A percentile compares a stretch with the other conserved stretches of the same genome.
Evolutionary conservation across 768 basidiomycete genomes (phyloP).

Genomic region (Pisolithus albus): DNA sequence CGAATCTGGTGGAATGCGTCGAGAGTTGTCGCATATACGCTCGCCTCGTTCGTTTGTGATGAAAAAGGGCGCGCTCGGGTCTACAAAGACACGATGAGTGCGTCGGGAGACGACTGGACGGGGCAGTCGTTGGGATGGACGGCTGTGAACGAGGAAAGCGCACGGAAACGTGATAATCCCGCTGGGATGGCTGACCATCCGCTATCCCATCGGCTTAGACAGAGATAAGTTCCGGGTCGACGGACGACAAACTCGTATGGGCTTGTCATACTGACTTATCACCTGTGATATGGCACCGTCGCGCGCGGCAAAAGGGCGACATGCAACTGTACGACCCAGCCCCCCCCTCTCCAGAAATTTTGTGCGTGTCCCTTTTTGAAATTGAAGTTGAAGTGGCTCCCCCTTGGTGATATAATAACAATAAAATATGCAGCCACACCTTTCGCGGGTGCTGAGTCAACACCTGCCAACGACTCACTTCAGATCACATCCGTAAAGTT

Average conservation of each 20-base stretch:
- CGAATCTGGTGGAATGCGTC: conserved; percentile 11
- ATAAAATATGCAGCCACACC: neutral
- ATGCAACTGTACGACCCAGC: conserved; percentile 14
- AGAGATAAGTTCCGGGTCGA: conserved; percentile 15
- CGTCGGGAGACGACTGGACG: conserved; percentile 2
- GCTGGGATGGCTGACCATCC: conserved; percentile 24
- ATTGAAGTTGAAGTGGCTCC: conserved; percentile 10
- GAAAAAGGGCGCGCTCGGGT: conserved; percentile 3
- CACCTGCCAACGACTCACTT: neutral
- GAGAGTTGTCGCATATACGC: conserved; percentile 12
- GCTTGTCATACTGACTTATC: conserved; percentile 6
- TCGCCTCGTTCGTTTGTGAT: conserved; percentile 12
- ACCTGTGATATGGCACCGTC: conserved; percentile 11
- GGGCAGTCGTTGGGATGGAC: conserved; percentile 2
- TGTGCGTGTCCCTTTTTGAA: conserved; percentile 14
- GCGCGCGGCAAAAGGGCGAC: conserved; percentile 18
- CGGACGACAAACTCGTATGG: conserved; percentile 11
- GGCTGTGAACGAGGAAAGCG: conserved; percentile 12
- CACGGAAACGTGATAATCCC: conserved; percentile 25
- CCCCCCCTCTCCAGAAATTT: conserved; percentile 7
- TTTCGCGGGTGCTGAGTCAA: conserved; percentile 1
- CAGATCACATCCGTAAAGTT: too few species aligned
- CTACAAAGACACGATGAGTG: conserved; percentile 4
- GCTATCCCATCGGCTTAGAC: conserved; percentile 19
- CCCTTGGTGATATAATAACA: neutral